A percentile compares a stretch with the other conserved stretches of the same genome.
Evolutionary conservation across 768 basidiomycete species (phyloP).

Genomic region (Botryobasidium botryosum): DNA sequence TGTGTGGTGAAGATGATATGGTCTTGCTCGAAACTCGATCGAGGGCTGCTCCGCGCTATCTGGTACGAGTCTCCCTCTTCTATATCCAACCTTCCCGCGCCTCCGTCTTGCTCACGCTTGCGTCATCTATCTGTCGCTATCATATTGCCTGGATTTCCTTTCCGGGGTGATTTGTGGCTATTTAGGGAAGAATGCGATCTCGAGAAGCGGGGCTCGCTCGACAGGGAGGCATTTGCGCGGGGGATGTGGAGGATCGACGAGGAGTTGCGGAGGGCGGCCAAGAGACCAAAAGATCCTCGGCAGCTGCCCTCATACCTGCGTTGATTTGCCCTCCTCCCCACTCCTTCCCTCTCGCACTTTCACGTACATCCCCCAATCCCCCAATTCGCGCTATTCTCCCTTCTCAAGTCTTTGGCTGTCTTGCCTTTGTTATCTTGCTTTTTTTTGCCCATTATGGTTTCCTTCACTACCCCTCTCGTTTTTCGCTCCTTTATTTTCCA

Average conservation of each 20-base stretch:
- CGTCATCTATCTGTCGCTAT: not conserved
- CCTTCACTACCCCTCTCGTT: no score
- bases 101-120: not conserved
- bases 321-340: no score
- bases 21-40: constrained; percentile 40
- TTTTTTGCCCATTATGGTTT: no score
- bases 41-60: constrained; percentile 36
- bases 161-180: not conserved
- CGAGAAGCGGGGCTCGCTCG: constrained; percentile 35
- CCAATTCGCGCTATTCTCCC: no score
- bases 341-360: no score
- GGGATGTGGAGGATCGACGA: constrained; percentile 85
- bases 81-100: not conserved
- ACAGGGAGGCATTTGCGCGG: constrained; percentile 46
- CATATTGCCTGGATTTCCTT: not conserved
- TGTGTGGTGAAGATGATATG: constrained; percentile 42
- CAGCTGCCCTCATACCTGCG: no score
- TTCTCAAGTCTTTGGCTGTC: no score
- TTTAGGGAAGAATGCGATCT: constrained; percentile 57
- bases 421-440: no score
- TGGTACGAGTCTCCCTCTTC: constrained; percentile 32
- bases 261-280: constrained; percentile 41
- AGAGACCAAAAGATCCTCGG: no score
- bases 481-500: no score
- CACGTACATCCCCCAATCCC: no score